Percentiles rank a stretch among this genome's conserved stretches.
phyloP scores from a whole-genome alignment of 352 stramenopile genomes.

The Pythium dissotocum region DNA sequence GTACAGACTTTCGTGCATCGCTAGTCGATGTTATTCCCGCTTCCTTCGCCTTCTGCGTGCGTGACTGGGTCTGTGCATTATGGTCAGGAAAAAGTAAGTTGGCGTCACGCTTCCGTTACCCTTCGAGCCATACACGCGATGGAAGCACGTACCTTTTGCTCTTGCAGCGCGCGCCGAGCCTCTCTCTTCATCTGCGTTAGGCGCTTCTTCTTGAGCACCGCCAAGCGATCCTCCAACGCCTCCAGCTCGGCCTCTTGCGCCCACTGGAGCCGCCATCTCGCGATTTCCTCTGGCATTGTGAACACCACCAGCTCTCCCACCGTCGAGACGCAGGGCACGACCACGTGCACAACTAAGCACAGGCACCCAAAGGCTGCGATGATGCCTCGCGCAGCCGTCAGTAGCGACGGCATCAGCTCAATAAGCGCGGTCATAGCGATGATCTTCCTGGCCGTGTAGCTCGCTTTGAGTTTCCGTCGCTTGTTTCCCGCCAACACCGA shows the following conservation, averaged over 20 bases:
- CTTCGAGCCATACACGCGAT: background rate
- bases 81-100: background rate
- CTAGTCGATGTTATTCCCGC: background rate
- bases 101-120: background rate
- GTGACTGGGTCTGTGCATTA: background rate
- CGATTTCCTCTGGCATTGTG: constrained; percentile 11
- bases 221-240: constrained; percentile 11
- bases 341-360: constrained; percentile 16
- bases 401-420: constrained; percentile 20
- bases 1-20: background rate
- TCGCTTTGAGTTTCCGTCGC: background rate
- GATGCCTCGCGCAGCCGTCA: constrained; percentile 20
- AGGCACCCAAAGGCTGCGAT: constrained; percentile 24
- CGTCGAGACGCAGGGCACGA: constrained; percentile 11
- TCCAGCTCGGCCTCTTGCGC: constrained; percentile 20
- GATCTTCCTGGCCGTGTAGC: background rate
- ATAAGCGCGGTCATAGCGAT: constrained; percentile 11
- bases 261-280: constrained; percentile 14
- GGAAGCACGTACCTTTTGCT: constrained; percentile 13
- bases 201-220: constrained; percentile 16
- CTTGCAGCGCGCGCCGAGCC: constrained; percentile 10
- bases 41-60: background rate
- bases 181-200: constrained; percentile 1
- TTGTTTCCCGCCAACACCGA: constrained; percentile 11
- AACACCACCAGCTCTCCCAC: constrained; percentile 11